A percentile compares a stretch with the other conserved stretches of the same genome.
Evolutionary conservation across 345 rosid genomes (phyloP).

Genomic region (Atalantia buxifolia): DNA sequence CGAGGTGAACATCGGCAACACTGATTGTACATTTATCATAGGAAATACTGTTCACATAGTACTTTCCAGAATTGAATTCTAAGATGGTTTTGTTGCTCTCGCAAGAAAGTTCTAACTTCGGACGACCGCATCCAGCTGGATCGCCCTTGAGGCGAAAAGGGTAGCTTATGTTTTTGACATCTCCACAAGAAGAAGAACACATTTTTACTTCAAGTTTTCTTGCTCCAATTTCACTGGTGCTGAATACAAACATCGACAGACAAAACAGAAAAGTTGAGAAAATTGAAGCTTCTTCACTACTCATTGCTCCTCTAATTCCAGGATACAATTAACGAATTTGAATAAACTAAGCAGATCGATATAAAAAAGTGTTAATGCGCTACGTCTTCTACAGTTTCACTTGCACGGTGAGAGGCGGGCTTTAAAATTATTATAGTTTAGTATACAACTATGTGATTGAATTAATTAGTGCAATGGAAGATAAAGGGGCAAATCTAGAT

Average conservation of each 20-base stretch:
- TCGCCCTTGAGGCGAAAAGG: constrained; percentile 35
- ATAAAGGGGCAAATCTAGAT: too few species aligned
- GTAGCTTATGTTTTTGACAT: constrained; percentile 29
- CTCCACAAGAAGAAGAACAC: constrained; percentile 38
- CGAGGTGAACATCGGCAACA: constrained; percentile 28
- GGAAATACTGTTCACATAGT: constrained; percentile 26
- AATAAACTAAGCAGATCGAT: neutral
- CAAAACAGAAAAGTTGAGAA: constrained; percentile 1
- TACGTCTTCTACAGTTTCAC: too few species aligned
- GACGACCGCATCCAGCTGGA: constrained; percentile 26
- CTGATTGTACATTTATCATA: constrained; percentile 11
- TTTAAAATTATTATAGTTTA: too few species aligned
- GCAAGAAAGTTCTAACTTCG: constrained; percentile 29
- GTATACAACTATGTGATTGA: too few species aligned
- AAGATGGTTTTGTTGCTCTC: constrained; percentile 25
- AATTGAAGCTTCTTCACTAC: neutral
- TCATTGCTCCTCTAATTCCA: neutral
- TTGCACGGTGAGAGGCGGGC: too few species aligned
- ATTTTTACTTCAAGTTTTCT: constrained; percentile 7
- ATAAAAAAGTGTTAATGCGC: neutral
- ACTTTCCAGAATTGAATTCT: constrained; percentile 18
- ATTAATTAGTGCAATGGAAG: too few species aligned
- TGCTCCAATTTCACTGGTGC: neutral
- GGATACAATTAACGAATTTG: neutral
- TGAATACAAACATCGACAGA: constrained; percentile 9